Evolutionary conservation across 2,329 filamentous ascomycete species (phyloP), one percentile per base, ranked within the genome.

Genomic region (Corinectria fuckeliana): DNA sequence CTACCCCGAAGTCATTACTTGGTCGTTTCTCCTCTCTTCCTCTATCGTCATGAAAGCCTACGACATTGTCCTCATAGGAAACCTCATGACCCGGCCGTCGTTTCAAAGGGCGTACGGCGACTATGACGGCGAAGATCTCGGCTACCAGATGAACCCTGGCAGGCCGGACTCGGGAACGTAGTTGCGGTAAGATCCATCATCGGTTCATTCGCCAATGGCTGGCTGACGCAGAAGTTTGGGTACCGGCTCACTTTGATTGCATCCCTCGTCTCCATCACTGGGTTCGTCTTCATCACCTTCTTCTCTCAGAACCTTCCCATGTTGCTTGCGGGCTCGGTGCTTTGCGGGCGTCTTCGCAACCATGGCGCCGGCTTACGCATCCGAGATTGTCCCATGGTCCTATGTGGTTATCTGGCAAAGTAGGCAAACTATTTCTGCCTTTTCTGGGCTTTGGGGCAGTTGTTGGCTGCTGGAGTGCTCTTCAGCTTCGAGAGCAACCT

Each of bases 91-190:
- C 14, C 79, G 77, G 63, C 76, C 66, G 1, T 75, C 67, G 16
- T 81, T 76, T 59, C 72, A 73, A 39, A 71, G 63, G 58, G 76
- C 72, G 51, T 84, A 79, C 55, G 80, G 80, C 8, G n/a, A 60
- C 67, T 0, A 51, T 65, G 6, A 70, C 1, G 67, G 80, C 25
- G 79, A 76, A 1, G n/a, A n/a, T n/a, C n/a, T n/a, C n/a, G 71
- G 63, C 0, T 82, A 82, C 58, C 72, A 83, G 58, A 70, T 86
- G 47, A 77, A 79, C 1, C 77, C 0, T 86, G 84, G 84, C 83
- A 85, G 67, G 77, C 81, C 2, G 82, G 78, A 6, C 71, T 86
- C 3, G 77, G 75, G 39, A 84, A 83, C 42, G 82, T 78, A 9
- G 76, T 5, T 76, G 77, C 2, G 84, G 84, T 10, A 76, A 81